Evolutionary conservation across 108 stramenopile species (phyloP).

Genomic region (Nannochloropsis salina): DNA sequence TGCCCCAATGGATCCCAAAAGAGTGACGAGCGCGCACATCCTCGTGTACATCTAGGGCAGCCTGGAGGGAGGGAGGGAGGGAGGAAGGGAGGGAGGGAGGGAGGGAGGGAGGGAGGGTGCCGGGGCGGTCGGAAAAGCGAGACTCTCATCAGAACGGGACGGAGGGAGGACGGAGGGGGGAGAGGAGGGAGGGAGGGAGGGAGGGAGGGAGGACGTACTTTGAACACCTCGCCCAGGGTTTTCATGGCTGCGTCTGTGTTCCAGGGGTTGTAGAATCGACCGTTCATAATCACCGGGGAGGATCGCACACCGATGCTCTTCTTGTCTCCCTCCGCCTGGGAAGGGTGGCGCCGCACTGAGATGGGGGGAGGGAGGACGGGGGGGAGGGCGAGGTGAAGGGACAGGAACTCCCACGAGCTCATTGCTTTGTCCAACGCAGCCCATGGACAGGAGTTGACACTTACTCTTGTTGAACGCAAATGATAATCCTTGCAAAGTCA

Average conservation of each 20-base stretch:
- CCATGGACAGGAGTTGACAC: not conserved
- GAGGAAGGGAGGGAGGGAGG: not conserved
- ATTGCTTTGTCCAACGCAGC: too few relatives aligned
- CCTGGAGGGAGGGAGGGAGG: slow-evolving; percentile 32
- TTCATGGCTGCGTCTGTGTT: slow-evolving; percentile 4
- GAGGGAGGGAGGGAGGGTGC: not conserved
- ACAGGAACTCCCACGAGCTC: not conserved
- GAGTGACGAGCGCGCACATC: slow-evolving; percentile 59
- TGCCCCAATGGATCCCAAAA: slow-evolving; percentile 86
- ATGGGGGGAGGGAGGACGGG: not conserved
- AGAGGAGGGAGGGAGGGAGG: not conserved
- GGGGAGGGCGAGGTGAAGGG: not conserved
- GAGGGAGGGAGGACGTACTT: not conserved
- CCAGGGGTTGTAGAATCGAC: not conserved
- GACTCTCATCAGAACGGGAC: not conserved
- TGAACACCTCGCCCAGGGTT: not conserved
- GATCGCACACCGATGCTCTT: slow-evolving; percentile 2
- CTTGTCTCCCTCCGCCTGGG: not conserved
- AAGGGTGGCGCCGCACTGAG: not conserved
- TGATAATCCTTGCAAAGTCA: not conserved
- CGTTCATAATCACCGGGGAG: not conserved
- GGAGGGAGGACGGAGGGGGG: not conserved
- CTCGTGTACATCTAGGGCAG: slow-evolving; percentile 72
- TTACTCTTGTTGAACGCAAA: not conserved
- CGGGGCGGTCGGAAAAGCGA: not conserved